A percentile compares a stretch with the other conserved stretches of the same genome.
phyloP scores from a whole-genome alignment of 257 asterid genomes.

The Echites panduratus region DNA sequence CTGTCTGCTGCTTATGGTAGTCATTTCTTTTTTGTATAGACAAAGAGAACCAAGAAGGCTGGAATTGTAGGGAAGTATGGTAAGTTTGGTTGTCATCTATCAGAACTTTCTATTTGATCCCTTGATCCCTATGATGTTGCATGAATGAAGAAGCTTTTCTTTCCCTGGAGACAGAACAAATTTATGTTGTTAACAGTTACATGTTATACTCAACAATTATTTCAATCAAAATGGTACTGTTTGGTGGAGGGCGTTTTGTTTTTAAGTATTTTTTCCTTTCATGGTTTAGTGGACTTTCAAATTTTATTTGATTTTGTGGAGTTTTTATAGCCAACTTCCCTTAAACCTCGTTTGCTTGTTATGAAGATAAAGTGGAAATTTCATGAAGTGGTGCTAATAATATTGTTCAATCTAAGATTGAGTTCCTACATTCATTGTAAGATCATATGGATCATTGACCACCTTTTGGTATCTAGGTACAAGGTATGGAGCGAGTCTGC shows the following conservation, averaged over 20 bases:
- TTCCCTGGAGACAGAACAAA: neutral
- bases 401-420: no score
- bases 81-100: slow-evolving; percentile 19
- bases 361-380: no score
- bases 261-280: no score
- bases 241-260: neutral
- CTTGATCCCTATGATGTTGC: neutral
- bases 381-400: no score
- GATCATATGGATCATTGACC: neutral
- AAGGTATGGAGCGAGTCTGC: slow-evolving; percentile 45
- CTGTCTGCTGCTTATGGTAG: neutral
- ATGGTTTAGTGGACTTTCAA: no score
- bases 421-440: neutral
- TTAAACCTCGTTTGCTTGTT: no score
- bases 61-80: slow-evolving; percentile 89
- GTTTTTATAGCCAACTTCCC: no score
- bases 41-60: slow-evolving; percentile 88
- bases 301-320: no score
- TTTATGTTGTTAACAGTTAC: neutral
- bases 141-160: neutral
- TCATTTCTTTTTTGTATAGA: slow-evolving; percentile 30
- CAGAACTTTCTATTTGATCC: no score
- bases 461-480: slow-evolving; percentile 24
- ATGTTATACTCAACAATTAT: neutral
- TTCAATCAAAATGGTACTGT: neutral